Conservation (phyloP, 805 yeast species). For the Komagataella phaffii region DNA sequence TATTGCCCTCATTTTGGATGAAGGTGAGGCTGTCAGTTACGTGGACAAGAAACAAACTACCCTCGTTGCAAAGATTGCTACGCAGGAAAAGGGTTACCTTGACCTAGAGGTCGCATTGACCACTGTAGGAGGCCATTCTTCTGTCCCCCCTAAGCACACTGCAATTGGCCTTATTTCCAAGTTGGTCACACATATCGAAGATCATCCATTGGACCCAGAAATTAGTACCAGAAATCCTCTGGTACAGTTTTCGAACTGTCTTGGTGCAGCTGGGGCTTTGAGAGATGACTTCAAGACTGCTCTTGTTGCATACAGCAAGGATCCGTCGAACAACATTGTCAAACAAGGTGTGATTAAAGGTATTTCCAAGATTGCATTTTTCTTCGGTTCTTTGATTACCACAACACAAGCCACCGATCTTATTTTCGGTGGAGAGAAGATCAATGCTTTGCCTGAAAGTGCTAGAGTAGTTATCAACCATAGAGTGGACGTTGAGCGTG, state of each 20-base stretch:
- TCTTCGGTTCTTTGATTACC: conserved; percentile 26
- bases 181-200: conserved; percentile 39
- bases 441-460: conserved; percentile 62
- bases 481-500: conserved; percentile 45
- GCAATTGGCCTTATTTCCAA: conserved; percentile 58
- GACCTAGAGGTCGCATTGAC: conserved; percentile 29
- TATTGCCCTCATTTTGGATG: conserved; percentile 54
- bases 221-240: conserved; percentile 44
- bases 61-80: conserved; percentile 37
- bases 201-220: conserved; percentile 32
- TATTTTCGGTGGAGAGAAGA: conserved; percentile 55
- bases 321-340: conserved; percentile 15
- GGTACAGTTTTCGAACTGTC: conserved; percentile 39
- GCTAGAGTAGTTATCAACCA: conserved; percentile 41
- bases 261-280: conserved; percentile 27
- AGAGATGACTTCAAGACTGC: conserved; percentile 21
- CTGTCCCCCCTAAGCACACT: conserved; percentile 71
- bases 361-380: conserved; percentile 8
- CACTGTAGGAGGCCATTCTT: conserved; percentile 72
- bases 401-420: conserved; percentile 59
- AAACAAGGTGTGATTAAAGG: conserved; percentile 20
- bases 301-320: conserved; percentile 5
- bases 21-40: conserved; percentile 24
- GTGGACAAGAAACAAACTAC: conserved; percentile 22
- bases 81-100: conserved; percentile 48